These are phyloP conservation scores for Aspergillus viridinutans DNA, from an alignment of 2,329 filamentous ascomycete genomes.

Conservation along the genomic window DNA sequence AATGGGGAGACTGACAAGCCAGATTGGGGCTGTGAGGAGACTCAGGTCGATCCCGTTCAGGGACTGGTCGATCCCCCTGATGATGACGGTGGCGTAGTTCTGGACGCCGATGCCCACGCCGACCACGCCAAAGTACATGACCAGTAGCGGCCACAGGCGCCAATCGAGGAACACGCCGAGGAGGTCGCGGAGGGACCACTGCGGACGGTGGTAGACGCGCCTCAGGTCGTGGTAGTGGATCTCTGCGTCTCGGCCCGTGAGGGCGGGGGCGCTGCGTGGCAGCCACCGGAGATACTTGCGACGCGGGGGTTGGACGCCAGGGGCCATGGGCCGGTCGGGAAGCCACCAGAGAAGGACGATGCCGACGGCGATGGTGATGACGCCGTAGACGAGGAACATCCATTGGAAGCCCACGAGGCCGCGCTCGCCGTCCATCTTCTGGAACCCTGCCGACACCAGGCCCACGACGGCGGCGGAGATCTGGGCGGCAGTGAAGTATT, in stretches of 20 bases:
- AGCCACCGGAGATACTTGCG: constrained; percentile 54
- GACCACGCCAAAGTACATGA: constrained; percentile 96
- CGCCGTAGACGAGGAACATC: constrained; percentile 86
- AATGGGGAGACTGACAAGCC: constrained; percentile 77
- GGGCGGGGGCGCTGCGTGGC: constrained; percentile 64
- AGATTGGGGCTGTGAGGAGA: constrained; percentile 83
- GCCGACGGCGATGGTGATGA: constrained; percentile 69
- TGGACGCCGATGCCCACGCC: constrained; percentile 89
- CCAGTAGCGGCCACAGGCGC: constrained; percentile 76
- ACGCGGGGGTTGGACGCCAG: constrained; percentile 40
- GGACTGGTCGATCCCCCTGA: constrained; percentile 68
- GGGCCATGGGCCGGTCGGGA: constrained; percentile 73
- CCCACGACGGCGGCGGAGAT: constrained; percentile 86
- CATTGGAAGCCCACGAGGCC: constrained; percentile 64
- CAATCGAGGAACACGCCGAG: constrained; percentile 71
- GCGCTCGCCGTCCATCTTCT: constrained; percentile 76
- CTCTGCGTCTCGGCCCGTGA: constrained; percentile 70
- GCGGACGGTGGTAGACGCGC: constrained; percentile 70
- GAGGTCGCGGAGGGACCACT: constrained; percentile 71
- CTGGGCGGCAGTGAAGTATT: constrained; percentile 85
- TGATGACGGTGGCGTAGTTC: constrained; percentile 82
- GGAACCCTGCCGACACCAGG: constrained; percentile 84
- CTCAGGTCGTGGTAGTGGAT: constrained; percentile 81
- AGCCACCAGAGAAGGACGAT: constrained; percentile 82
- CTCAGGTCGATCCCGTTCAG: constrained; percentile 73